Percentiles rank a stretch among this genome's conserved stretches.
Conservation (phyloP, 2,329 filamentous ascomycete species). For the Aspergillus sp. region DNA sequence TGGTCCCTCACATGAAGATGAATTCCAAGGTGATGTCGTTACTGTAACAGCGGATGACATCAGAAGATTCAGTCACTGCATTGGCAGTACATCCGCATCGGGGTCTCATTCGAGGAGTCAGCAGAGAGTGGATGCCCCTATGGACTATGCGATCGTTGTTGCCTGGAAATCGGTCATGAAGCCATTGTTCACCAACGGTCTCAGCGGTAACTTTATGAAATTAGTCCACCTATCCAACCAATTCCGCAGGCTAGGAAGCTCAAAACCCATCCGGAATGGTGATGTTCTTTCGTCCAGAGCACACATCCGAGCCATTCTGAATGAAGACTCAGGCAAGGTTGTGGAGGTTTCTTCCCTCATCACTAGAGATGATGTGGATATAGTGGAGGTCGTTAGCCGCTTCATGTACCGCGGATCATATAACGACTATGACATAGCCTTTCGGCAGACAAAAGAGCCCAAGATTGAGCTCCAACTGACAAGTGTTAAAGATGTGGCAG, state of each 20-base stretch:
- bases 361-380: not conserved
- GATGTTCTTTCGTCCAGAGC: not conserved
- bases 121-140: not conserved
- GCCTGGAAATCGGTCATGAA: constrained; percentile 3
- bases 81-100: not conserved
- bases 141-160: constrained; percentile 1
- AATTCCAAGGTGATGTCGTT: not conserved
- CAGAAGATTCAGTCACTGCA: not conserved
- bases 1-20: not conserved
- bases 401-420: constrained; percentile 1
- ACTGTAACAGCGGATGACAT: not conserved
- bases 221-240: not conserved
- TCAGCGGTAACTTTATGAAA: not conserved
- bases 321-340: constrained; percentile 1
- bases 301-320: not conserved
- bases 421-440: not conserved
- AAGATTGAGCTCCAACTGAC: not conserved
- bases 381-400: not conserved
- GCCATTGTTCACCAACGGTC: not conserved
- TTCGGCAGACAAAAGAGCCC: not conserved
- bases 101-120: not conserved
- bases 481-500: not conserved
- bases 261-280: not conserved
- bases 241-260: not conserved
- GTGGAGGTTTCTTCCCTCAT: not conserved